Evolutionary conservation across 2,329 filamentous ascomycete genomes (phyloP), one percentile per base, ranked within the genome.

Genomic region (Cercospora berteroae): DNA sequence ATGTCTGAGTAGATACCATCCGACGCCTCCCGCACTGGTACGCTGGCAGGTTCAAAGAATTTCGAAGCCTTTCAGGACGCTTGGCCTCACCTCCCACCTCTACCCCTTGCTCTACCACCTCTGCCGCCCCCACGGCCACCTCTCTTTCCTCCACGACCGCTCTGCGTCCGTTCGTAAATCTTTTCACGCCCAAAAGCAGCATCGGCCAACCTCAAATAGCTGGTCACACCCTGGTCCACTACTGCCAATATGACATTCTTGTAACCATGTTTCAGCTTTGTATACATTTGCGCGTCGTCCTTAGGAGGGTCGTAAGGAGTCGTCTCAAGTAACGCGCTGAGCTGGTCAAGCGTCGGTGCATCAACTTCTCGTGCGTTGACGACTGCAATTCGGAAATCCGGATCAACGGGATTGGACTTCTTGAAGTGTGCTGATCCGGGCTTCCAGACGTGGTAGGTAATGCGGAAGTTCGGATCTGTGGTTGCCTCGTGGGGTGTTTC

Each of bases 161-260:
- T 74, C 71, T 76, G 83, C 81, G 71, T 85, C 84, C 65, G 68
- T 75, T 89, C 87, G 74, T 88, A 93, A 42, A 97, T 75, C 77
- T 81, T 87, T 79, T 96, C 93, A 69, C 76, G 74, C 1, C 77
- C 89, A 79, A 97, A 97, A 0, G 89, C 89, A 10, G 88, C 89
- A 81, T 98, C 93, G 1, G 87, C 88, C 67, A 97, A 85, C 25
- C 91, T 84, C 74, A 97, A 83, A 77, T 94, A 98, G 78, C 94
- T 98, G 56, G 94, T 90, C 23, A 98, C 85, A 0, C 95, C 95
- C 70, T 93, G 87, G 77, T 98, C 95, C 36, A 97, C 93, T 2
- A 98, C 87, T 0, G 94, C 95, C 25, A 99, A 78, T 36, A 97
- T 83, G 33, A 95, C 91, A 78, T 92, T 95, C 71, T 92, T 87